Percentiles rank a stretch among this genome's conserved stretches.
Evolutionary conservation across 1,284 basidiomycete genomes (phyloP).

Genomic region (Sporisorium sorghi): DNA sequence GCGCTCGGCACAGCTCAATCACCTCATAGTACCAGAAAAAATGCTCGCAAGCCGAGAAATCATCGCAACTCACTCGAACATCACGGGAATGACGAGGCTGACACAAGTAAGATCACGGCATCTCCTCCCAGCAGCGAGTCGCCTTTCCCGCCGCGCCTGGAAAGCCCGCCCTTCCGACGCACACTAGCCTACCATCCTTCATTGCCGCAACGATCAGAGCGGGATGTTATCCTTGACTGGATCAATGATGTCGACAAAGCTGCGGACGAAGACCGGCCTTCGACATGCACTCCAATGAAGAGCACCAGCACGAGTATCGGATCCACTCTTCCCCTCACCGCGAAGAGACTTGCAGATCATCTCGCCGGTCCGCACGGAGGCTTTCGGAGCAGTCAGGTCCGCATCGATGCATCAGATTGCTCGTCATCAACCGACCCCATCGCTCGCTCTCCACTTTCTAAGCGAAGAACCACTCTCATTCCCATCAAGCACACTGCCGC

Average conservation of each 20-base stretch:
- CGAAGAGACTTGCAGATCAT: constrained; percentile 4
- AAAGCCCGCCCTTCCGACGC: neutral
- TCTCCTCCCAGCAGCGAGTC: neutral
- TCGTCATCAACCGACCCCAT: neutral
- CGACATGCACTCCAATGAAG: neutral
- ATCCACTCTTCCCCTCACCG: constrained; percentile 4
- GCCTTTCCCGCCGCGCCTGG: neutral
- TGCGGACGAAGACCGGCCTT: neutral
- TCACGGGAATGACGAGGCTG: neutral
- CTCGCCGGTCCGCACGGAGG: neutral
- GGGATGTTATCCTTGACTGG: constrained; percentile 9
- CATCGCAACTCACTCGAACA: neutral
- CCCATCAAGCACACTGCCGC: neutral
- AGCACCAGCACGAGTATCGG: neutral
- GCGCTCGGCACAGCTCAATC: neutral
- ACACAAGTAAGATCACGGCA: neutral
- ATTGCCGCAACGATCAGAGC: neutral
- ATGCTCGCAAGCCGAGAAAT: neutral
- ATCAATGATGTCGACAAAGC: neutral
- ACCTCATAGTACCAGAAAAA: neutral
- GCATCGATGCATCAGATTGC: neutral
- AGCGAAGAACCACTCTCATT: neutral
- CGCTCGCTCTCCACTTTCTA: neutral
- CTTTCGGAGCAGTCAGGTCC: neutral
- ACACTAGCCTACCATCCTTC: neutral